Conservation (phyloP, 1,284 basidiomycete genomes). For the Pholiota adiposa region DNA sequence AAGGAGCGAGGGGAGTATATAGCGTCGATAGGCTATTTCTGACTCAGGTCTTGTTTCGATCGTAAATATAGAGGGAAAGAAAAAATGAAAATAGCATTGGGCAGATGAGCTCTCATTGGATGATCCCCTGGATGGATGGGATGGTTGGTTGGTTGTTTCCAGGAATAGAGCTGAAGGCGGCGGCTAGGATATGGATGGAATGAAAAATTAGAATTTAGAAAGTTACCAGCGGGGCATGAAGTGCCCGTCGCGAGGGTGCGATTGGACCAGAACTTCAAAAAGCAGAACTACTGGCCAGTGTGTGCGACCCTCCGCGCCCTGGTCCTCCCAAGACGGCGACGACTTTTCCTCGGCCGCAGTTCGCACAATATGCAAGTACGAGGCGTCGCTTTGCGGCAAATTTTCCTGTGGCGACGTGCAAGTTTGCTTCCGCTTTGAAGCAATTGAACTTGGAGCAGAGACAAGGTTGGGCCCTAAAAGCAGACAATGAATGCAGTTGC, state of each 20-base stretch:
- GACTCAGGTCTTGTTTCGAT: background rate
- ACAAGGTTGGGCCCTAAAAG: background rate
- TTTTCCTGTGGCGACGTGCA: background rate
- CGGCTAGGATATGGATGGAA: background rate
- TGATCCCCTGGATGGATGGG: too few relatives aligned
- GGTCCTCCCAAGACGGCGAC: background rate
- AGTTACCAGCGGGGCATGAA: background rate
- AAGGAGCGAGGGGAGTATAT: background rate
- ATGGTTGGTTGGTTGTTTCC: too few relatives aligned
- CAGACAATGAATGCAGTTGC: background rate
- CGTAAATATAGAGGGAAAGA: too few relatives aligned
- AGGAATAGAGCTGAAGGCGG: background rate
- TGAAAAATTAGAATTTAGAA: background rate
- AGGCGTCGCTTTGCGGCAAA: background rate
- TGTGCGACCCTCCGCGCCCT: background rate
- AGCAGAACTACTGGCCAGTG: too few relatives aligned
- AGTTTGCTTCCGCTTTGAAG: background rate
- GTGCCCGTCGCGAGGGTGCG: background rate
- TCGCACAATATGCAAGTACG: background rate
- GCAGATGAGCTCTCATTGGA: too few relatives aligned
- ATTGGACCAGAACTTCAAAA: too few relatives aligned
- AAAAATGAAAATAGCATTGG: background rate
- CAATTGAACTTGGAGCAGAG: too few relatives aligned
- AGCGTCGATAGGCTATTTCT: too few relatives aligned
- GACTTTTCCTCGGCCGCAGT: background rate